Evolutionary conservation across 108 stramenopile genomes (phyloP).

Genomic region (Pseudonitzschia pungens): DNA sequence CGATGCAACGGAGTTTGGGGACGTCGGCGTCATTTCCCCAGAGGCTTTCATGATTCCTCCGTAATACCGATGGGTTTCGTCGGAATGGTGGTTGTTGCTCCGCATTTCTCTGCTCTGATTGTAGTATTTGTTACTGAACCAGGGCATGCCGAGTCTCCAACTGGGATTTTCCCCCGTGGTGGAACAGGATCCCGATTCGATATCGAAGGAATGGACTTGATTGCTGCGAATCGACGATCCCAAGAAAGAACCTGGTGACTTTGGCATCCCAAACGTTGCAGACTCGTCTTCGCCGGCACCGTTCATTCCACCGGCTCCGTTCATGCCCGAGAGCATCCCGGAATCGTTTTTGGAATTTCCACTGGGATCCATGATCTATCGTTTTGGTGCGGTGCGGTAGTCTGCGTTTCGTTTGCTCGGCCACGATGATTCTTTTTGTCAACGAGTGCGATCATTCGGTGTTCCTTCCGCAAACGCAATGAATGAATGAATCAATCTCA

Average conservation of each 20-base stretch:
- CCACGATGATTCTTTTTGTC: too few species aligned
- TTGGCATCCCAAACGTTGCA: slow-evolving; percentile 3
- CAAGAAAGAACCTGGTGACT: slow-evolving; percentile 24
- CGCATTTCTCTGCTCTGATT: not conserved
- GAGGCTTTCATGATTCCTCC: slow-evolving; percentile 36
- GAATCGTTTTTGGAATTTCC: not conserved
- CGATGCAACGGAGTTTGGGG: not conserved
- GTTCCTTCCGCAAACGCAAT: too few species aligned
- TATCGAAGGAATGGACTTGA: slow-evolving; percentile 32
- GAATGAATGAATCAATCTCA: too few species aligned
- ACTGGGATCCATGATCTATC: not conserved
- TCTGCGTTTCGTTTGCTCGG: too few species aligned
- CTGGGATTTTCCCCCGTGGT: slow-evolving; percentile 6
- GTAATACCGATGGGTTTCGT: slow-evolving; percentile 20
- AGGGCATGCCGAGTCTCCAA: slow-evolving; percentile 33
- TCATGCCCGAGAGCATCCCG: not conserved
- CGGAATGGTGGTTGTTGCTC: not conserved
- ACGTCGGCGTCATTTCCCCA: not conserved
- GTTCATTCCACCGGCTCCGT: not conserved
- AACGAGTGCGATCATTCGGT: too few species aligned
- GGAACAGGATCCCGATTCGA: slow-evolving; percentile 12
- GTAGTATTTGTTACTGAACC: slow-evolving; percentile 19
- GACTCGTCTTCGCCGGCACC: not conserved
- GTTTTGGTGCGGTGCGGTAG: not conserved
- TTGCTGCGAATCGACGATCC: slow-evolving; percentile 27